These are phyloP conservation scores for Chenopodium formosanum DNA, from an alignment of 148 eudicot species.

Conservation along the genomic window DNA sequence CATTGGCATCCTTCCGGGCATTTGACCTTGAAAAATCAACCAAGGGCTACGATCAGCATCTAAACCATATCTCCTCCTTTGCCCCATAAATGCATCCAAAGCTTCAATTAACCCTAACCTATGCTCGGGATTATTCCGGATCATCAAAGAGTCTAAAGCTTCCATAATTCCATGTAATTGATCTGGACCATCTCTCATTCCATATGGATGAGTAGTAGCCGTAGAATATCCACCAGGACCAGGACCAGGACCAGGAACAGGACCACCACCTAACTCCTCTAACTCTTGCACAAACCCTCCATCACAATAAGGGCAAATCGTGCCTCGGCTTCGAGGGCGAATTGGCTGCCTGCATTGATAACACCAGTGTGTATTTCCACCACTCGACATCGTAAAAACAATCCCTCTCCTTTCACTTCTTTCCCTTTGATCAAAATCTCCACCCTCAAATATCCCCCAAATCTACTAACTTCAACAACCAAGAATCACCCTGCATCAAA, in stretches of 20 bases:
- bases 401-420: not conserved
- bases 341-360: conserved; percentile 65
- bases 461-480: conserved; percentile 11
- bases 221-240: conserved; percentile 22
- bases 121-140: conserved; percentile 39
- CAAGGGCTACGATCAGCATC: conserved; percentile 53
- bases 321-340: conserved; percentile 42
- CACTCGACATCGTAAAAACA: conserved; percentile 49
- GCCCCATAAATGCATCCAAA: conserved; percentile 62
- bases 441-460: not conserved
- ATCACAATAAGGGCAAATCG: conserved; percentile 63
- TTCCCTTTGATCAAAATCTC: conserved; percentile 8
- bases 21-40: conserved; percentile 64
- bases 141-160: conserved; percentile 43
- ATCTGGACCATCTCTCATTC: conserved; percentile 41
- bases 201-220: conserved; percentile 21
- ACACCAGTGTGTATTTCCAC: conserved; percentile 85
- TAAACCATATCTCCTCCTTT: conserved; percentile 55
- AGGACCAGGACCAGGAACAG: not conserved
- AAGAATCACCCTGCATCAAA: conserved; percentile 20
- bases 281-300: conserved; percentile 87
- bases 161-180: conserved; percentile 48
- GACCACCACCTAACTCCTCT: conserved; percentile 37
- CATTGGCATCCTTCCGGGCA: conserved; percentile 50
- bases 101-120: conserved; percentile 55